Percentiles rank a stretch among this genome's conserved stretches.
Evolutionary conservation across 495 filamentous ascomycete genomes (phyloP).

Genomic region (Talaromyces proteolyticus): DNA sequence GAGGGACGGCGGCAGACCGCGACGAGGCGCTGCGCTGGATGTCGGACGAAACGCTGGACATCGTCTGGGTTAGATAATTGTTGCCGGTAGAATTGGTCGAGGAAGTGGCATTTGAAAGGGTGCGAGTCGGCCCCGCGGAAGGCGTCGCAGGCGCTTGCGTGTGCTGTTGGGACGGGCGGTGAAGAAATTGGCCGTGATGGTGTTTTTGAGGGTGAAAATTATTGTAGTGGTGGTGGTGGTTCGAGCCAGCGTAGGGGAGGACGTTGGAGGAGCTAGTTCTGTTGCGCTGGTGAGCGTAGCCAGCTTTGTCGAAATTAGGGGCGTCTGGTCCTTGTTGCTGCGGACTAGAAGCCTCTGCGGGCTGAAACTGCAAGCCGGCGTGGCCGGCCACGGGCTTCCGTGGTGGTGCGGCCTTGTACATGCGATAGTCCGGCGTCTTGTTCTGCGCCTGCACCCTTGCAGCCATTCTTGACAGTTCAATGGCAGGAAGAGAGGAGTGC

Average conservation of each 20-base stretch:
- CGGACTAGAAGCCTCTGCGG: conserved; percentile 11
- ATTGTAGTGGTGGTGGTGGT: conserved; percentile 4
- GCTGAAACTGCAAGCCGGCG: conserved; percentile 8
- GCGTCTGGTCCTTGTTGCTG: conserved; percentile 9
- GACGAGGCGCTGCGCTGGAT: conserved; percentile 73
- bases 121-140: conserved; percentile 44
- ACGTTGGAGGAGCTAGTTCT: conserved; percentile 11
- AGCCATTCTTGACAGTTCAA: conserved; percentile 4
- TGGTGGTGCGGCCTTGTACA: conserved; percentile 12
- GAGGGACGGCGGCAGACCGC: conserved; percentile 48
- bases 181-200: conserved; percentile 54
- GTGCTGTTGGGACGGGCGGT: conserved; percentile 48
- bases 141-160: conserved; percentile 18
- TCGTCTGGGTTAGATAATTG: conserved; percentile 35
- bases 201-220: conserved; percentile 29
- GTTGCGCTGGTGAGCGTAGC: conserved; percentile 4
- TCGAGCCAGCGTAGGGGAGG: conserved; percentile 4
- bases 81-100: conserved; percentile 56
- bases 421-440: conserved; percentile 8
- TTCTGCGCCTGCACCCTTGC: conserved; percentile 4
- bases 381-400: conserved; percentile 12
- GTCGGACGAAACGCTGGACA: conserved; percentile 41
- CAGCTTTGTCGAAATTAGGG: conserved; percentile 9
- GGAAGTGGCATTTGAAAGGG: conserved; percentile 69
- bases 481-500: too few relatives aligned